Percentiles rank a stretch among this genome's conserved stretches.
phyloP scores from a whole-genome alignment of 2,329 filamentous ascomycete species.

The Apiospora kogelbergensis region DNA sequence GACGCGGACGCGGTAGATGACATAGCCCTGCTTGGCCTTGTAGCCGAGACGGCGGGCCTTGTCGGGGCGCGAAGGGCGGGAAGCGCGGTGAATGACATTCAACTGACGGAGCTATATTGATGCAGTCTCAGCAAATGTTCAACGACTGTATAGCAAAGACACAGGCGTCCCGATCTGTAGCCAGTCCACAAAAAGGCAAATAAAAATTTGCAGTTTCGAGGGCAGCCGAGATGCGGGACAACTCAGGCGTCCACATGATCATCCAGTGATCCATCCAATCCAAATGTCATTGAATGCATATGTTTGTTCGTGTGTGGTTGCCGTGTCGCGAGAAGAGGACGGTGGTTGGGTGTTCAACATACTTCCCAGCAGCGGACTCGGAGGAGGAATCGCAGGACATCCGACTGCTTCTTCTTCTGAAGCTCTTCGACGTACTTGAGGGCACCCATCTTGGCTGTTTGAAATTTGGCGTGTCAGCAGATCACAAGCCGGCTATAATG shows the following conservation, averaged over 20 bases:
- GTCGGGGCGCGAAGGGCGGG: constrained; percentile 96
- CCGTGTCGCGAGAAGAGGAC: constrained; percentile 18
- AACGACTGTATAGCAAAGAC: constrained; percentile 96
- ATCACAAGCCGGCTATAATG: constrained; percentile 1
- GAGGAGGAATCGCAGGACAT: constrained; percentile 99
- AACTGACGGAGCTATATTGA: constrained; percentile 99
- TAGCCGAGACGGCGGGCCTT: constrained; percentile 99
- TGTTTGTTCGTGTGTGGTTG: constrained; percentile 22
- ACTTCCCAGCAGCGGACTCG: constrained; percentile 99
- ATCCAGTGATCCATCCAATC: constrained; percentile 22
- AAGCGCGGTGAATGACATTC: constrained; percentile 99
- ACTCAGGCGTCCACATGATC: constrained; percentile 35
- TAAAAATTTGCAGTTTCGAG: not conserved
- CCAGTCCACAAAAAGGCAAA: constrained; percentile 4
- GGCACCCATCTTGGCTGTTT: constrained; percentile 86
- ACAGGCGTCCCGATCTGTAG: constrained; percentile 14
- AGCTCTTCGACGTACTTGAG: constrained; percentile 99
- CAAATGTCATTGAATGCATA: constrained; percentile 23
- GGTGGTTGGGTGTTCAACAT: constrained; percentile 50
- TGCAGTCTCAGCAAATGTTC: constrained; percentile 99
- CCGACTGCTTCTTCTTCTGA: constrained; percentile 99
- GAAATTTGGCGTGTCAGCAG: constrained; percentile 21
- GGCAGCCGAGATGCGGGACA: constrained; percentile 22
- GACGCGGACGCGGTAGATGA: constrained; percentile 99
- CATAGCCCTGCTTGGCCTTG: constrained; percentile 99